Percentiles rank a stretch among this genome's conserved stretches.
Evolutionary conservation across 2,329 filamentous ascomycete species (phyloP).

Genomic region (Aspergillus melleus): DNA sequence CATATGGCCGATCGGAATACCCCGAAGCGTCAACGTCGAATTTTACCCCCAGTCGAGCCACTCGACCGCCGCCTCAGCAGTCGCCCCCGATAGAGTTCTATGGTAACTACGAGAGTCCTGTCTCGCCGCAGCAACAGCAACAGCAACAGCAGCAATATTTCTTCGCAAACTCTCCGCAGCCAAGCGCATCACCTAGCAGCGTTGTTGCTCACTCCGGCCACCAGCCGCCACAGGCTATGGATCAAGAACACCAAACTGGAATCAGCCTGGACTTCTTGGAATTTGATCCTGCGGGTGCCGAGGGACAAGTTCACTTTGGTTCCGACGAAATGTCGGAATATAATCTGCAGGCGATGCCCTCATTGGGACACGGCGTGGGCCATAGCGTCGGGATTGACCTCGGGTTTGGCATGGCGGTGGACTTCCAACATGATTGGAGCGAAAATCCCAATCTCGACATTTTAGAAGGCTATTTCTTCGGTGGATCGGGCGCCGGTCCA

Average conservation of each 20-base stretch:
- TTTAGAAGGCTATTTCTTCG: slow-evolving; percentile 59
- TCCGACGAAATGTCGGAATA: slow-evolving; percentile 32
- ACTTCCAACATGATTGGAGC: slow-evolving; percentile 51
- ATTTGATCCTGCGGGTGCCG: slow-evolving; percentile 43
- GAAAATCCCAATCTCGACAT: slow-evolving; percentile 51
- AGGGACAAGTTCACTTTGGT: slow-evolving; percentile 25
- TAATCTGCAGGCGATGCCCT: slow-evolving; percentile 29
- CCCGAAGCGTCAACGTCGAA: slow-evolving; percentile 25
- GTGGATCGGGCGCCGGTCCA: slow-evolving; percentile 38
- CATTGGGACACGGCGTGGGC: slow-evolving; percentile 28
- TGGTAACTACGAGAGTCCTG: slow-evolving; percentile 36
- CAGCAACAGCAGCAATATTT: slow-evolving; percentile 32
- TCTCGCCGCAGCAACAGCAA: slow-evolving; percentile 34
- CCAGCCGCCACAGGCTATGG: slow-evolving; percentile 22
- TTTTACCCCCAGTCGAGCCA: slow-evolving; percentile 23
- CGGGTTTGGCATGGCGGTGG: slow-evolving; percentile 47
- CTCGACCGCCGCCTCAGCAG: slow-evolving; percentile 26
- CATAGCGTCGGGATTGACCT: slow-evolving; percentile 47
- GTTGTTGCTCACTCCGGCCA: slow-evolving; percentile 25
- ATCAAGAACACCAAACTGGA: slow-evolving; percentile 28
- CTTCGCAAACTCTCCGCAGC: slow-evolving; percentile 35
- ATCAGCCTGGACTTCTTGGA: slow-evolving; percentile 58
- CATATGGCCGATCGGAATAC: slow-evolving; percentile 24
- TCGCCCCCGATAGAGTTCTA: slow-evolving; percentile 35
- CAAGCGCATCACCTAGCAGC: slow-evolving; percentile 33